Base-by-base conservation (phyloP, 768 basidiomycete genomes). In the Russula griseocarnosa region DNA sequence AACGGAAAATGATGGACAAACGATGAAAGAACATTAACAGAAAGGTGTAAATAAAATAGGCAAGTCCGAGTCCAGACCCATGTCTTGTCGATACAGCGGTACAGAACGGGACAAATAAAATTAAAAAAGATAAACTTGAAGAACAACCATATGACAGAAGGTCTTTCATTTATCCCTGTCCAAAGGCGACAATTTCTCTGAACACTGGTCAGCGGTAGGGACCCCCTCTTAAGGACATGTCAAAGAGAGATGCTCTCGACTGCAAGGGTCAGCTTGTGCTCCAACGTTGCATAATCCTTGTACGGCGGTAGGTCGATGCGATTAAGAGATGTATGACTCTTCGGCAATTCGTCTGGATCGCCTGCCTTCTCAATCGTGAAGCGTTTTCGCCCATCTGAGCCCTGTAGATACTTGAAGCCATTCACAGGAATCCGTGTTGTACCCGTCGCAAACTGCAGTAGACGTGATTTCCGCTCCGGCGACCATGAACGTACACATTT, bases 341-440 rank as follows among this genome's bases (percentile, higher is more conserved):
- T 99, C 1, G 97, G 97, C 71, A 99, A 76, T 74, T 97, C 94
- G 26, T 90, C 90, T 24, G 94, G 91, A 71, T 99, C 96, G 30
- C 97, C 97, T 40, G 93, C 91, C 78, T 98, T 98, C 76, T 98
- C 97, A 72, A 99, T 98, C 9, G 97, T 99, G 76, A 99, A 99
- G 53, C 96, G 83, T 55, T 94, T 80, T 26, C 94, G 95, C 10
- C 96, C 97, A 73, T 98, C 96, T 3, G 94, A 96, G 16, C 97
- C 97, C 77, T 98, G 97, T n/a, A 98, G 77, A 71, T 98, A 95
- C 76, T 97, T 98, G 83, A 98, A 98, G 0, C 97, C 97, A 71
- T 96, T 97, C 76, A 97, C 95, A 16, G 96, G 96, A 67, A 97
- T 95, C 67, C 96, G 89, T 13, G 93, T 95, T 13, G 96, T 98